Conservation (phyloP, 2,329 filamentous ascomycete species). For the Aciculosporium take region DNA sequence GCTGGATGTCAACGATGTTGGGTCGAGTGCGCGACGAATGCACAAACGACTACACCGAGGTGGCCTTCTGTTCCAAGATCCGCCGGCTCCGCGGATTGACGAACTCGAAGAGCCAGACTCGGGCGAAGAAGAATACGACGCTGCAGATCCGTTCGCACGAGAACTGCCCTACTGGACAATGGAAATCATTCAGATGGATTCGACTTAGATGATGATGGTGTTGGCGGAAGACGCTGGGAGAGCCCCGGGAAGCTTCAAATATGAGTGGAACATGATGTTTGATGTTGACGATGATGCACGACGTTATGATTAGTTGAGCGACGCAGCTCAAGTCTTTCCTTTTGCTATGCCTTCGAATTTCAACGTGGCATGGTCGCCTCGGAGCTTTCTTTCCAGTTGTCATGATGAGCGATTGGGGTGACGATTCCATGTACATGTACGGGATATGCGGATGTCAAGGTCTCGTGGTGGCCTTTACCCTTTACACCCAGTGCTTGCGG, state of each 20-base stretch:
- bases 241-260: neutral
- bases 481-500: neutral
- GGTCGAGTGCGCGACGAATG: slow-evolving; percentile 33
- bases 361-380: neutral
- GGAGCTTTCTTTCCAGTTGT: neutral
- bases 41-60: slow-evolving; percentile 33
- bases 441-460: neutral
- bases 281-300: neutral
- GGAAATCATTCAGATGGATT: slow-evolving; percentile 37
- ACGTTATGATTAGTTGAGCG: neutral
- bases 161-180: slow-evolving; percentile 36
- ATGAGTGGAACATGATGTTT: neutral
- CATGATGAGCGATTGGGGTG: neutral
- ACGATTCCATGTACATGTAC: neutral
- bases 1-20: slow-evolving; percentile 27
- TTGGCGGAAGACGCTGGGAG: neutral
- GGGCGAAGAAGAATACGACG: slow-evolving; percentile 28
- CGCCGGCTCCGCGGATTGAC: slow-evolving; percentile 35
- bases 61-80: slow-evolving; percentile 34
- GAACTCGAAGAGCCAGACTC: slow-evolving; percentile 39
- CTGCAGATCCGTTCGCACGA: slow-evolving; percentile 28
- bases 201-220: slow-evolving; percentile 11
- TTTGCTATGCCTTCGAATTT: no score
- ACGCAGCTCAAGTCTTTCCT: no score
- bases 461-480: neutral